Conservation (phyloP, 2,329 filamentous ascomycete genomes). For the Aspergillus sp. region DNA sequence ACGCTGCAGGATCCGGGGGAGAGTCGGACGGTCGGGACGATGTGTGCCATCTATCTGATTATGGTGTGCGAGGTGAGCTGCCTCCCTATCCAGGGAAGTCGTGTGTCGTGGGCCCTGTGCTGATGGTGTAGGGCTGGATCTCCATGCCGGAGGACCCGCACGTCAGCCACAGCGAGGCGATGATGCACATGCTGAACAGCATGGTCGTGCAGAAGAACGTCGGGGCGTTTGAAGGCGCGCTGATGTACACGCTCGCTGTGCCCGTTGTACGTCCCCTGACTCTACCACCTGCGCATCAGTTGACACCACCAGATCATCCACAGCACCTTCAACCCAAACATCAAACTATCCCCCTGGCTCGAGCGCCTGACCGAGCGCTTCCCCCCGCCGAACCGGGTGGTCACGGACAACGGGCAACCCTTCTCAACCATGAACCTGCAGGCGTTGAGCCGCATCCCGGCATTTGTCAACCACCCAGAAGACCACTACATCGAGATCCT, state of each 20-base stretch:
- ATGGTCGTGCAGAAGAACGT: conserved; percentile 13
- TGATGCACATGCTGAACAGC: conserved; percentile 20
- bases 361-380: conserved; percentile 10
- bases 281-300: too few species aligned
- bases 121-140: conserved; percentile 20
- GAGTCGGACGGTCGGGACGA: conserved; percentile 21
- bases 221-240: conserved; percentile 17
- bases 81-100: too few species aligned
- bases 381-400: background rate
- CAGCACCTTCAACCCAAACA: conserved; percentile 18
- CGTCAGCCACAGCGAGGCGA: conserved; percentile 19
- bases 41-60: conserved; percentile 29
- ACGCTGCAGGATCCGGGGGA: conserved; percentile 24
- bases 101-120: background rate
- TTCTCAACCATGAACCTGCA: background rate
- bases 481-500: conserved; percentile 15
- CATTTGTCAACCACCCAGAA: conserved; percentile 6
- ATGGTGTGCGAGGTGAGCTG: conserved; percentile 29
- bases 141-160: conserved; percentile 15
- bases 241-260: conserved; percentile 20
- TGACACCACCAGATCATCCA: conserved; percentile 18
- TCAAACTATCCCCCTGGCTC: conserved; percentile 18
- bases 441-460: background rate
- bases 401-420: background rate
- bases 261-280: conserved; percentile 20